Evolutionary conservation across 2,329 filamentous ascomycete genomes (phyloP), one percentile per base, ranked within the genome.

Genomic region (Apiospora kogelbergensis): DNA sequence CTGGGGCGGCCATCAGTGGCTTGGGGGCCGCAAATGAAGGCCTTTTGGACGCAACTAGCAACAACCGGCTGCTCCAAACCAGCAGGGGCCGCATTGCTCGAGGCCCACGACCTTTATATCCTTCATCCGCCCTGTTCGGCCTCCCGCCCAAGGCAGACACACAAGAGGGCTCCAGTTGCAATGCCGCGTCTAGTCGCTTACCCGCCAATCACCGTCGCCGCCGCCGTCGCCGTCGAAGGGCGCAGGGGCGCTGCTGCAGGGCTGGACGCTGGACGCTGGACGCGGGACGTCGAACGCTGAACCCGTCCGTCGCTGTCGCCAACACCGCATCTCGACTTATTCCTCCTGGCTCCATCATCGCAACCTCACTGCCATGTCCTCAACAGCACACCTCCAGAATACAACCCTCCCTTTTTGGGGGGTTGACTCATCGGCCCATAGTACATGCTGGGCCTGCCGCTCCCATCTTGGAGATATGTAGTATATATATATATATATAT

Each of bases 61-160:
- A 67, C 70, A 69, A 67, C 53, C 63, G 66, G 66, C 40, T 41
- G 63, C 63, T 26, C 40, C n/a, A 9, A 68, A 66, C 53, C 69
- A 70, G 66, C 64, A 68, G 67, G 33, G 71, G 74, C 73, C 71
- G 72, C 73, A 76, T 72, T 66, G 66, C 72, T 66, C 73, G 74
- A 66, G 70, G 69, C 67, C 70, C 68, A 72, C 71, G 69, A 67
- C 71, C 70, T 75, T 77, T 77, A 76, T 78, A 77, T 75, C 65
- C 68, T 68, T 45, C 68, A 67, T 22, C 46, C 67, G 33, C 66
- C n/a, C n/a, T n/a, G n/a, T n/a, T n/a, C n/a, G 63, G 65, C 68
- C 46, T 60, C 67, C n/a, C n/a, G 68, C 68, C 74, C 74, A 74
- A 74, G 73, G 72, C 74, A 74, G 73, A 74, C 71, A 72, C 20